Evolutionary conservation across 2,329 filamentous ascomycete species (phyloP), one percentile per base, ranked within the genome.

Genomic region (Talaromyces sp.): DNA sequence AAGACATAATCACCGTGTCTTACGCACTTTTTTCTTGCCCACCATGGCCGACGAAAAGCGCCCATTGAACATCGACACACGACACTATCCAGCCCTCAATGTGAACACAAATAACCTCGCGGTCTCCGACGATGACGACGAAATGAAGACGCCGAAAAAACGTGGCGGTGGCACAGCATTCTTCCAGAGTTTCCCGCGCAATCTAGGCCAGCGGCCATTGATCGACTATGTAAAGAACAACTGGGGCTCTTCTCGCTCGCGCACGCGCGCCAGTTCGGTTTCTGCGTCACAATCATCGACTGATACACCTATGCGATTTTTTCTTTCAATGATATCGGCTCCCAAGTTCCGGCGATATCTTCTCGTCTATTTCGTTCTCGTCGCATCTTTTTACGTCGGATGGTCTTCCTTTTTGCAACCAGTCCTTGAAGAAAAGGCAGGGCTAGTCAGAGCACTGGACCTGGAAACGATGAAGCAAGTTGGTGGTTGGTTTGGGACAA

Each of bases 401-500:
- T 79, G 77, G 77, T 65, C 67, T 49, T 64, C 67, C 27, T 61
- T 75, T 30, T 55, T 73, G 30, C 69, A 67, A 25, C 72, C 75
- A 3, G 66, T 64, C 55, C 64, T 75, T 17, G 62, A 71, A 59
- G 76, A 78, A 58, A 67, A 71, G 28, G 64, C 62, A 8, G 61
- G 65, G 2, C 61, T 79, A 54, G 33, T 69, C 42, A 66, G 65
- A 27, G 69, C 75, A 13, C 63, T 78, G 30, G 72, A 76, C 59
- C 63, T 66, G n/a, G 66, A 64, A 19, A 63, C 66, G 19, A 69
- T 70, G 65, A 62, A 69, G 32, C 62, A 66, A 51, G 57, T 66
- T 1, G 73, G 70, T 7, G 76, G 74, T 0, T 73, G 73, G 68
- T 84, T 80, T 67, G 82, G 82, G 3, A 69, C 70, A 33, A 84